phyloP scores from a whole-genome alignment of 2,329 filamentous ascomycete species.

The Alternaria hordeiaustralica region DNA sequence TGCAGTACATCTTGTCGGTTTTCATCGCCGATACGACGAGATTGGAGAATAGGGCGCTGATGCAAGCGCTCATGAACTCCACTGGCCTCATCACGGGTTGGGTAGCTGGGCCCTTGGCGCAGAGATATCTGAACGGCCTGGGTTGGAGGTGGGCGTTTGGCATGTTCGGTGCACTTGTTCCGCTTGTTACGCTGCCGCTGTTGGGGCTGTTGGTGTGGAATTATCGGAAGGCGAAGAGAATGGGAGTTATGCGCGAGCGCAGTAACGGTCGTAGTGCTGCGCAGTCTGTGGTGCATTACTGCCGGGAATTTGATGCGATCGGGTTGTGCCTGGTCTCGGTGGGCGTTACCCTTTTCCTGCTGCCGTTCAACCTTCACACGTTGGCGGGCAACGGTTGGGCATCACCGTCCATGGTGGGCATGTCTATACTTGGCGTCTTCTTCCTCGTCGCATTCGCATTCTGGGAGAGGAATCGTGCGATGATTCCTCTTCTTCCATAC shows the following conservation, averaged over 20 bases:
- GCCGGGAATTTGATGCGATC: constrained; percentile 66
- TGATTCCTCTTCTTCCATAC: constrained; percentile 50
- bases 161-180: constrained; percentile 68
- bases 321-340: constrained; percentile 65
- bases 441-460: constrained; percentile 45
- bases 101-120: constrained; percentile 25
- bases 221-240: constrained; percentile 63
- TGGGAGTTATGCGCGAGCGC: constrained; percentile 56
- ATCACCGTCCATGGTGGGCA: constrained; percentile 42
- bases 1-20: constrained; percentile 57
- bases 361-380: constrained; percentile 65
- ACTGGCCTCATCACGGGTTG: constrained; percentile 29
- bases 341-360: constrained; percentile 68
- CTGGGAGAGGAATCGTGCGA: constrained; percentile 48
- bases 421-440: constrained; percentile 44
- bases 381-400: constrained; percentile 28
- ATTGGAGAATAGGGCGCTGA: constrained; percentile 68
- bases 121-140: constrained; percentile 52
- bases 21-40: constrained; percentile 72
- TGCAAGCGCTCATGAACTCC: constrained; percentile 56
- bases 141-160: constrained; percentile 73
- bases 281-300: constrained; percentile 60
- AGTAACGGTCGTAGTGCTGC: constrained; percentile 54
- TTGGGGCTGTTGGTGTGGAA: constrained; percentile 62
- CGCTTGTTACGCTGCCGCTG: constrained; percentile 65